A percentile compares a stretch with the other conserved stretches of the same genome.
Conservation (phyloP, 1,139 yeast genomes). For the Kodamaea sp. region DNA sequence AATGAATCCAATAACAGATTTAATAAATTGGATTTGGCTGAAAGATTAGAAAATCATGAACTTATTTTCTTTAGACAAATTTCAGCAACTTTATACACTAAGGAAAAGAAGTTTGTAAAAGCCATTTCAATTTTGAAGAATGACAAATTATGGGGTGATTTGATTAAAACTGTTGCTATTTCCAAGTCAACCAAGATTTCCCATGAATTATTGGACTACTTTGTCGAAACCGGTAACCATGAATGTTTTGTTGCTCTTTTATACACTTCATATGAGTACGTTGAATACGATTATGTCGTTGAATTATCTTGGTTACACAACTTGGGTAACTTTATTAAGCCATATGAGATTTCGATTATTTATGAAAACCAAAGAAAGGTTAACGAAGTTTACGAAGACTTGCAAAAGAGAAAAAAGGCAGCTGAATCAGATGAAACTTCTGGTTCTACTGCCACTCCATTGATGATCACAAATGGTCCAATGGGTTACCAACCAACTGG, state of each 20-base stretch:
- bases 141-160: conserved; percentile 93
- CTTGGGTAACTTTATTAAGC: conserved; percentile 76
- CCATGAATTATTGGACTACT: conserved; percentile 83
- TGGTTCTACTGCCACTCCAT: conserved; percentile 42
- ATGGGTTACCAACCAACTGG: conserved; percentile 63
- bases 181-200: conserved; percentile 79
- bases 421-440: conserved; percentile 52
- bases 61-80: conserved; percentile 91
- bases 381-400: conserved; percentile 63
- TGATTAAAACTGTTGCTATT: conserved; percentile 86
- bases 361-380: conserved; percentile 73
- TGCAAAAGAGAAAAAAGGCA: conserved; percentile 64
- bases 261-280: conserved; percentile 78
- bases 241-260: conserved; percentile 92
- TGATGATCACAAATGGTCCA: conserved; percentile 66
- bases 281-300: conserved; percentile 77
- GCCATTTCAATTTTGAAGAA: conserved; percentile 84
- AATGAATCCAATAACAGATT: conserved; percentile 75
- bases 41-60: conserved; percentile 87
- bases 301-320: conserved; percentile 91
- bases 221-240: conserved; percentile 95
- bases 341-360: conserved; percentile 79
- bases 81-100: conserved; percentile 89
- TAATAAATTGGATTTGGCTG: conserved; percentile 89
- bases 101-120: conserved; percentile 90